Base-by-base conservation (phyloP, 352 stramenopile species). In the Globisporangium mamillatum region DNA sequence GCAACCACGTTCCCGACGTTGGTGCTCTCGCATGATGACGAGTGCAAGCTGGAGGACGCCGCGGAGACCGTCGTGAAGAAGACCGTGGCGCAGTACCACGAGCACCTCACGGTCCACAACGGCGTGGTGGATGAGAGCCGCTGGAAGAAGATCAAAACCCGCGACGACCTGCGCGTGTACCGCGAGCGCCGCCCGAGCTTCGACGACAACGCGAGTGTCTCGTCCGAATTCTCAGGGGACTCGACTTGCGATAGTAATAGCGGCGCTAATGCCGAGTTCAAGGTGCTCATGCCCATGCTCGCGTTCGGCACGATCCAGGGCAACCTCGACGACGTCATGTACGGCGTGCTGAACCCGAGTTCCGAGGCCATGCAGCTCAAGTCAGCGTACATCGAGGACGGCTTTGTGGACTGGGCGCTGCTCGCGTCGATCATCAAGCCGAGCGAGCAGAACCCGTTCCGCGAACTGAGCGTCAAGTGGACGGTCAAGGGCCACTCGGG, bases 361-460 rank as follows among this genome's bases (percentile, higher is more conserved):
- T 76, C 76, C 55, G 74, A 78, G 9, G 67, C 73, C 29, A 82
- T 88, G 77, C 63, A 68, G 18, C 81, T 90, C 63, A 84, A 81
- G 66, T 57, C 59, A 0, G 34, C 16, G 24, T 64, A 64, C 18
- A n/a, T 20, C 0, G 41, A 14, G 4, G 59, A 64, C 24, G 59
- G 59, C 16, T 57, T 64, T 8, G 6, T 44, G 16, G 59, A 64
- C 25, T 24, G 59, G 14, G 18, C 4, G 1, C 18, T 64, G 24
- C 41, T 64, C n/a, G 59, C 59, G 14, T n/a, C 41, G 25, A 18
- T 64, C 2, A 3, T 57, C 14, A 18, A 29, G 41, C 41, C 59
- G 14, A 56, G 22, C 7, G 10, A 7, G 4, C 22, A 38, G 3
- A 20, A 64, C 29, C 25, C 59, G 14, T 27, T 56, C 2, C 59